These are phyloP conservation scores for Cadophora malorum DNA, from an alignment of 2,329 filamentous ascomycete genomes.

Conservation along the genomic window DNA sequence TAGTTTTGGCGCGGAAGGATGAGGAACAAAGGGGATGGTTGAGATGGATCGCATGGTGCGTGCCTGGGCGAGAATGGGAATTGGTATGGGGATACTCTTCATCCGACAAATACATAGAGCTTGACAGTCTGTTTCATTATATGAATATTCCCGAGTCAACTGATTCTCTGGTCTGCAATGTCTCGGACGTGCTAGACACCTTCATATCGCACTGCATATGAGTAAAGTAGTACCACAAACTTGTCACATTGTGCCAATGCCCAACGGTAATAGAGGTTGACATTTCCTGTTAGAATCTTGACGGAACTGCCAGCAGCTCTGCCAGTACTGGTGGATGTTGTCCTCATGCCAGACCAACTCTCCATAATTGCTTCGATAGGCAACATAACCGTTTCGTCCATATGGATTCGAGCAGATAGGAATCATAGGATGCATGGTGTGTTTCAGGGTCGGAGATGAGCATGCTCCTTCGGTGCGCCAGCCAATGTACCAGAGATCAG, in stretches of 20 bases:
- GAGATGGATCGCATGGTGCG: neutral
- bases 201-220: slow-evolving; percentile 5
- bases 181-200: slow-evolving; percentile 3
- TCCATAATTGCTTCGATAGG: neutral
- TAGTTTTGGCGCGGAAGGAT: neutral
- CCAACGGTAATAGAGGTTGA: neutral
- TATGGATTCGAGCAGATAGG: neutral
- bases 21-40: neutral
- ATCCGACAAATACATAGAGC: slow-evolving; percentile 3
- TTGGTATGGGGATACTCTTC: neutral
- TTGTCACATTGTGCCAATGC: neutral
- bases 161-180: slow-evolving; percentile 5
- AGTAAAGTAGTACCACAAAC: neutral
- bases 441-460: neutral
- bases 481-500: neutral
- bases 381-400: neutral
- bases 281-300: neutral
- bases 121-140: slow-evolving; percentile 3
- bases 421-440: neutral
- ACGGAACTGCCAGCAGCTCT: neutral
- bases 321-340: neutral
- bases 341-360: neutral
- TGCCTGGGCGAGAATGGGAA: neutral
- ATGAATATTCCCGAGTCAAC: slow-evolving; percentile 17
- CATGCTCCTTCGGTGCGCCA: neutral